Evolutionary conservation across 1,284 basidiomycete species (phyloP).

Genomic region (Pisolithus thermaeus): DNA sequence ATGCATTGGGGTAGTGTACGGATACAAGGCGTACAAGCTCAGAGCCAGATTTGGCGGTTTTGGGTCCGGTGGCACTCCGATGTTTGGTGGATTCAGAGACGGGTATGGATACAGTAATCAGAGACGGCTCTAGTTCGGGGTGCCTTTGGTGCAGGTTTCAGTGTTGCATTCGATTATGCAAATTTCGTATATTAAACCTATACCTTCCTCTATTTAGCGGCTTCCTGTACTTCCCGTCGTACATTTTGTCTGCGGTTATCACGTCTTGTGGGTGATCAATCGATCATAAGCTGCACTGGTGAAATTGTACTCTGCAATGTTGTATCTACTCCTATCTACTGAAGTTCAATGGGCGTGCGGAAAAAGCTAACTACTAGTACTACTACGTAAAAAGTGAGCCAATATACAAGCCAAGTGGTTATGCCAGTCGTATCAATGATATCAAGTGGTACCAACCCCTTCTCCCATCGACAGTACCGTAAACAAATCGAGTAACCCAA

Average conservation of each 20-base stretch:
- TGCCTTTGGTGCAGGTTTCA: no score
- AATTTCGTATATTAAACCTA: not conserved
- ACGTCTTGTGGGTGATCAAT: no score
- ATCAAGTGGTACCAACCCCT: not conserved
- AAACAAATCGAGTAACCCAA: constrained; percentile 27
- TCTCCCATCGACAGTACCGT: constrained; percentile 3
- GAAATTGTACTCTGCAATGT: constrained; percentile 19
- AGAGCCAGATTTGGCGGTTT: constrained; percentile 30
- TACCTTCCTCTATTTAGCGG: not conserved
- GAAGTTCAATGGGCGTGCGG: constrained; percentile 23
- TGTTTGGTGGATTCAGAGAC: constrained; percentile 21
- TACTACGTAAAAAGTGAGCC: constrained; percentile 40
- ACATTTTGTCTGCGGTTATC: no score
- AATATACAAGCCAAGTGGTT: constrained; percentile 13
- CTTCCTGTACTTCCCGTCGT: no score
- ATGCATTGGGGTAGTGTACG: constrained; percentile 54
- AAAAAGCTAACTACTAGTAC: constrained; percentile 43
- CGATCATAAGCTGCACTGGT: not conserved
- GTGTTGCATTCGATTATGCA: not conserved
- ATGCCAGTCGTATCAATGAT: constrained; percentile 3
- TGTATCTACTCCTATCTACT: constrained; percentile 44
- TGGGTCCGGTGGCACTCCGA: constrained; percentile 15
- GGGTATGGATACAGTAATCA: constrained; percentile 27
- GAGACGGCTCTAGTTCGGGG: constrained; percentile 32
- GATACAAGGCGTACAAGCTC: constrained; percentile 55